phyloP scores from a whole-genome alignment of 306 rosid genomes.

The Sphenostylis stenocarpa region DNA sequence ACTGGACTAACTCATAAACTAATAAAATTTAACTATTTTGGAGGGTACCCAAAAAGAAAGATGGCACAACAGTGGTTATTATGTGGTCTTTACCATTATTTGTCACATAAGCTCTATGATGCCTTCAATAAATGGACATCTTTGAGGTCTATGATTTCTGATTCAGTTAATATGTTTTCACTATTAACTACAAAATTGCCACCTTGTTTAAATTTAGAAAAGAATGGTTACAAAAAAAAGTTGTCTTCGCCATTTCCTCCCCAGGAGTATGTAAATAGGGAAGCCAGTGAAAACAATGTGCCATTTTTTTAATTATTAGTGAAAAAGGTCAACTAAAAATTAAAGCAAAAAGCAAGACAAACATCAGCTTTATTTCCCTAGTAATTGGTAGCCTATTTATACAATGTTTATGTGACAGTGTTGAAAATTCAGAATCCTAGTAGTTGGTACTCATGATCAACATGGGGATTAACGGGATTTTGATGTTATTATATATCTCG shows the following conservation, averaged over 20 bases:
- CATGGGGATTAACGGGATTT: background rate
- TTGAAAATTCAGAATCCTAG: background rate
- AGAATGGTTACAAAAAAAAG: background rate
- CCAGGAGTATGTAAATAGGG: background rate
- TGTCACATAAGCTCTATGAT: background rate
- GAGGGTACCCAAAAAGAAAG: background rate
- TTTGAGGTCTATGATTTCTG: background rate
- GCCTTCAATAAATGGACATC: conserved; percentile 5
- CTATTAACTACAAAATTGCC: background rate
- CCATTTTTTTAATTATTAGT: background rate
- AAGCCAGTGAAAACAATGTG: background rate
- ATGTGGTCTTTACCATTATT: background rate
- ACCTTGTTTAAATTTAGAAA: background rate
- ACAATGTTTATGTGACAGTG: background rate
- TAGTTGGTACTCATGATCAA: background rate
- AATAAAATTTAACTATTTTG: background rate
- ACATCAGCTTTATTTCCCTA: background rate
- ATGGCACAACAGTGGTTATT: background rate
- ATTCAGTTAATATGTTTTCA: background rate
- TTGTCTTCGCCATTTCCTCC: background rate
- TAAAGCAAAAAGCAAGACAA: background rate
- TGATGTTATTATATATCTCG: background rate
- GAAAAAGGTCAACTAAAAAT: background rate
- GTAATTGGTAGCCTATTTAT: background rate
- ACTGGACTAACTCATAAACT: background rate